Evolutionary conservation across 208 protist genomes (phyloP).

Genomic region (Leishmania braziliensis): DNA sequence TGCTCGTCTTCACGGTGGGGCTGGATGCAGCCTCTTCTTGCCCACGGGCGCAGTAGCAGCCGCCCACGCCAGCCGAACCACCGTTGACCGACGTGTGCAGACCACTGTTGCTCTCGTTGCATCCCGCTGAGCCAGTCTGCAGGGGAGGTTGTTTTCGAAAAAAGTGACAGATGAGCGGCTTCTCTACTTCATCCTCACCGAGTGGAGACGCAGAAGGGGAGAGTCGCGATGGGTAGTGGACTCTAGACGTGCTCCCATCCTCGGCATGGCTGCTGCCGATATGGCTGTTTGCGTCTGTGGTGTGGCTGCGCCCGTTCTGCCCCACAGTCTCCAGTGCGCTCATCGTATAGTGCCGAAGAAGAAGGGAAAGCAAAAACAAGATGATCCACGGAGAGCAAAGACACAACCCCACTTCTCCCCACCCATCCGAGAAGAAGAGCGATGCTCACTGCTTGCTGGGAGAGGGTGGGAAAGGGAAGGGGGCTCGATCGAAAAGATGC

Average conservation of each 20-base stretch:
- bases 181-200: slow-evolving; percentile 15
- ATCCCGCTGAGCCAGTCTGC: neutral
- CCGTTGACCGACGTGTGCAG: neutral
- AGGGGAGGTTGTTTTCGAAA: slow-evolving; percentile 10
- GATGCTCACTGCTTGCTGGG: neutral
- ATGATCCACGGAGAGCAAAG: neutral
- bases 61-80: neutral
- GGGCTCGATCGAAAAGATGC: neutral
- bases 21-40: slow-evolving; percentile 3
- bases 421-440: neutral
- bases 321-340: neutral
- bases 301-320: neutral
- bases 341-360: neutral
- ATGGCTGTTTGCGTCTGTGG: neutral
- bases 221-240: neutral
- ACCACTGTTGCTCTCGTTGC: neutral
- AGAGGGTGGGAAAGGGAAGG: neutral
- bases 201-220: neutral
- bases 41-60: neutral
- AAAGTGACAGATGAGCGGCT: slow-evolving; percentile 36
- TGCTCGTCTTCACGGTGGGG: neutral
- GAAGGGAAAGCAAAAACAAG: neutral
- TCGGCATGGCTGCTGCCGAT: neutral
- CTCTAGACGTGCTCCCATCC: neutral
- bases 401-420: neutral